Conservation (phyloP, 441 rosid genomes). For the Breynia disticha region DNA sequence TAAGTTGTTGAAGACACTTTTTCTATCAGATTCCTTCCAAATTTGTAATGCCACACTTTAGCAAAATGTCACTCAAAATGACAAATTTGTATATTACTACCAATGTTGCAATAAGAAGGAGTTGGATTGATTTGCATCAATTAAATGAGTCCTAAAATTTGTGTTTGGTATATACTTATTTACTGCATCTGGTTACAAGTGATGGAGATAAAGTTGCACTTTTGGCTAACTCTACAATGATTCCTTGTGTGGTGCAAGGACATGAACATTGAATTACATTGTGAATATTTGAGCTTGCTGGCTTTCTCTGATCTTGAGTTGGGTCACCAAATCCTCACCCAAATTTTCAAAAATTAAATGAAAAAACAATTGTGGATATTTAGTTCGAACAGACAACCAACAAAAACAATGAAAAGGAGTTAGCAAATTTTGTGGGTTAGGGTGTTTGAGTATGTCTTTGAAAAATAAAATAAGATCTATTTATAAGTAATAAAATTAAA, state of each 20-base stretch:
- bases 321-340: no score
- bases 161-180: background rate
- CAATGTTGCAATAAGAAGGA: background rate
- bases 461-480: no score
- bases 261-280: no score
- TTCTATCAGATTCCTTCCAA: background rate
- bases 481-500: no score
- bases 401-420: background rate
- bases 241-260: conserved; percentile 8
- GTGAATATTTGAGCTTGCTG: background rate
- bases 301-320: no score
- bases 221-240: conserved; percentile 7
- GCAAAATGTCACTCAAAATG: background rate
- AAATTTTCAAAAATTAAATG: no score
- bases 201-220: conserved; percentile 4
- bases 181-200: conserved; percentile 3
- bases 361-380: no score
- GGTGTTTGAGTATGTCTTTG: no score
- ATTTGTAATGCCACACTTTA: no score
- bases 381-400: conserved; percentile 1
- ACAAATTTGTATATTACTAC: background rate
- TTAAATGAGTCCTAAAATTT: no score
- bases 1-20: no score
- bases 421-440: no score
- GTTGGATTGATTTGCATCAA: background rate